phyloP scores from a whole-genome alignment of 176 grass and related monocot genomes.

The Aegilops bicornis region DNA sequence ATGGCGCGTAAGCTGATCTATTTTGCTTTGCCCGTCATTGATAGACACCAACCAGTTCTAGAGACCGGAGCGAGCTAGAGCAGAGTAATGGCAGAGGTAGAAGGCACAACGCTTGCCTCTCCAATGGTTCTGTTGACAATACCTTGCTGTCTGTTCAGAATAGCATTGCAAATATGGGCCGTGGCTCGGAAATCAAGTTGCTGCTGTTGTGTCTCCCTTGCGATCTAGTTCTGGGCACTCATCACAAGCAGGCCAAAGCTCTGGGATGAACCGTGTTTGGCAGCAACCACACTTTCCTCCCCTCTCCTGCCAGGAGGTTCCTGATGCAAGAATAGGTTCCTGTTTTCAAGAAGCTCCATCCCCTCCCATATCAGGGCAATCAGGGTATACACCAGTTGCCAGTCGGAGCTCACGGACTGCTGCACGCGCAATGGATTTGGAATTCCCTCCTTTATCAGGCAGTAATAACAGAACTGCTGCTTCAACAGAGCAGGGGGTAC shows the following conservation, averaged over 20 bases:
- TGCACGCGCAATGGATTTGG: constrained; percentile 35
- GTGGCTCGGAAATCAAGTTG: constrained; percentile 20
- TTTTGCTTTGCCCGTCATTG: constrained; percentile 26
- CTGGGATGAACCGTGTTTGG: constrained; percentile 18
- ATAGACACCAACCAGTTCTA: constrained; percentile 57
- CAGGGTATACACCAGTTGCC: constrained; percentile 50
- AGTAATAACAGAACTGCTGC: constrained; percentile 31
- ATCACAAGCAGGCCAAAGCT: constrained; percentile 33
- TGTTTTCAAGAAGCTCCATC: constrained; percentile 45
- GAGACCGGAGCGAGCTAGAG: constrained; percentile 55
- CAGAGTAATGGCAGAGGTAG: constrained; percentile 47
- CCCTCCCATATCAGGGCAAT: constrained; percentile 42
- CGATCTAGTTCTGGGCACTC: constrained; percentile 16
- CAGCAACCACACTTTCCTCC: constrained; percentile 55
- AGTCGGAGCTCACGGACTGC: constrained; percentile 44
- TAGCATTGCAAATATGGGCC: constrained; percentile 30
- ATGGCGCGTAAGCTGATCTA: neutral
- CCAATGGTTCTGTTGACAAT: constrained; percentile 27
- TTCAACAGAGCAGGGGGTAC: constrained; percentile 25
- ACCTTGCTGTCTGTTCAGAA: constrained; percentile 22
- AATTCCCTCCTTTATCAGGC: constrained; percentile 59
- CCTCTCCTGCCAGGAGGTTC: constrained; percentile 34
- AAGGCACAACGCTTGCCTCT: constrained; percentile 34
- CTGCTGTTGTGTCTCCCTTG: constrained; percentile 18
- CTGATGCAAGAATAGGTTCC: constrained; percentile 26